These are phyloP conservation scores for Chenopodium formosanum DNA, from an alignment of 148 eudicot species.

Conservation along the genomic window DNA sequence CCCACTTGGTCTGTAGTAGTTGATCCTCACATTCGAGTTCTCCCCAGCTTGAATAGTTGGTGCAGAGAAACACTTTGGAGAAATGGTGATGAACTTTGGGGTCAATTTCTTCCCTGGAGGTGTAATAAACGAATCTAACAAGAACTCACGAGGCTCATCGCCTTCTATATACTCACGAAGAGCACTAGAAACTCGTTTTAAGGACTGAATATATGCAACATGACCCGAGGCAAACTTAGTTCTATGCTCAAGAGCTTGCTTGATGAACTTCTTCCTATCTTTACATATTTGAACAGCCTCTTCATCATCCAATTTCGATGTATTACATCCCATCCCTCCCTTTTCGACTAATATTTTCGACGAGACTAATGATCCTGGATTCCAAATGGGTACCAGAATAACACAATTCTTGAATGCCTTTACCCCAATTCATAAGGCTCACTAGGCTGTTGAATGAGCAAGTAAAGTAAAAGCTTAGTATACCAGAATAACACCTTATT, in stretches of 20 bases:
- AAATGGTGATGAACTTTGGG: constrained; percentile 60
- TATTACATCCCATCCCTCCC: constrained; percentile 84
- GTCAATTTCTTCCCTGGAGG: constrained; percentile 57
- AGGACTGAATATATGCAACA: constrained; percentile 71
- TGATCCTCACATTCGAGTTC: constrained; percentile 53
- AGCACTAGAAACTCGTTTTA: constrained; percentile 76
- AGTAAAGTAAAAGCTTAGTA: constrained; percentile 22
- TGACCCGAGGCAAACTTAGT: constrained; percentile 74
- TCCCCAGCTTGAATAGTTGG: constrained; percentile 46
- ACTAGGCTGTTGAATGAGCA: constrained; percentile 31
- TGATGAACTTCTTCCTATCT: constrained; percentile 80
- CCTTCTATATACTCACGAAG: constrained; percentile 86
- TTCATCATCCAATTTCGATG: constrained; percentile 91
- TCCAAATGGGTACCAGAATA: constrained; percentile 28
- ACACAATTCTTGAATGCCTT: constrained; percentile 26
- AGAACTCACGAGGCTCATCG: constrained; percentile 80
- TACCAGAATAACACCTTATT: constrained; percentile 23
- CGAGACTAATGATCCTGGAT: constrained; percentile 32
- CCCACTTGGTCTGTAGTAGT: constrained; percentile 69
- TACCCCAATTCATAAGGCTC: constrained; percentile 61
- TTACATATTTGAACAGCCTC: constrained; percentile 91
- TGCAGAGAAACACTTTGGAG: constrained; percentile 70
- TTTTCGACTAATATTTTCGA: constrained; percentile 21
- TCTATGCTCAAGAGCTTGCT: constrained; percentile 89
- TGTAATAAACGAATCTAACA: constrained; percentile 55